These are phyloP conservation scores for Melastoma malabathricum DNA, from an alignment of 345 rosid genomes.

Conservation along the genomic window DNA sequence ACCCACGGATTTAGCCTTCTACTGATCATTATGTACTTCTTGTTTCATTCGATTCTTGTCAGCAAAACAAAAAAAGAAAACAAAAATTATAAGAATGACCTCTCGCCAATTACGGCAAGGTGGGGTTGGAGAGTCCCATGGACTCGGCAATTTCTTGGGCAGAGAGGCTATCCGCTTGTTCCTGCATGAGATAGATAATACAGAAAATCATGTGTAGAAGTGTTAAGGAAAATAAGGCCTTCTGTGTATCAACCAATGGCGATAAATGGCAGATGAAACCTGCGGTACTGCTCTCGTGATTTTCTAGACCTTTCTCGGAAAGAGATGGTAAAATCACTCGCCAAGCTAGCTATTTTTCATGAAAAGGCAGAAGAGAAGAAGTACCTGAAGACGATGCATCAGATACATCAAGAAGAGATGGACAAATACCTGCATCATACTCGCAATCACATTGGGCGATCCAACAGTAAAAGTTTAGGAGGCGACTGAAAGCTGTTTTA, in stretches of 20 bases:
- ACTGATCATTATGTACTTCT: too few species aligned
- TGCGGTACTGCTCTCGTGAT: too few species aligned
- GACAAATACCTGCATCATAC: conserved; percentile 63
- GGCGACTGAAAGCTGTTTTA: too few species aligned
- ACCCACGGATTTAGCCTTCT: too few species aligned
- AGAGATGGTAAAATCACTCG: neutral
- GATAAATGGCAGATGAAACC: too few species aligned
- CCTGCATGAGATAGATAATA: conserved; percentile 27
- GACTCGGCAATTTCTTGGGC: conserved; percentile 62
- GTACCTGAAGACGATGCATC: conserved; percentile 93
- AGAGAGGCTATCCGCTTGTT: conserved; percentile 56
- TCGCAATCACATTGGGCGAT: neutral
- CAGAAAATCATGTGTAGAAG: neutral
- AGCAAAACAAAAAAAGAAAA: too few species aligned
- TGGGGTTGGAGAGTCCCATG: conserved; percentile 52
- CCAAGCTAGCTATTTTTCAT: neutral
- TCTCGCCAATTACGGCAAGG: conserved; percentile 17
- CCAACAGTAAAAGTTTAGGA: neutral
- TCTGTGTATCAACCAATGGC: too few species aligned
- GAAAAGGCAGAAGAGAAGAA: conserved; percentile 1
- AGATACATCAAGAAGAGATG: conserved; percentile 97
- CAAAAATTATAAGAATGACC: too few species aligned
- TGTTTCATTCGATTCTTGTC: too few species aligned
- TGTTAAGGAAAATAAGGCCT: too few species aligned
- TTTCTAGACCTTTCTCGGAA: neutral